phyloP scores from a whole-genome alignment of 73 alveolate genomes.

The Vitrella brassicaformis region DNA sequence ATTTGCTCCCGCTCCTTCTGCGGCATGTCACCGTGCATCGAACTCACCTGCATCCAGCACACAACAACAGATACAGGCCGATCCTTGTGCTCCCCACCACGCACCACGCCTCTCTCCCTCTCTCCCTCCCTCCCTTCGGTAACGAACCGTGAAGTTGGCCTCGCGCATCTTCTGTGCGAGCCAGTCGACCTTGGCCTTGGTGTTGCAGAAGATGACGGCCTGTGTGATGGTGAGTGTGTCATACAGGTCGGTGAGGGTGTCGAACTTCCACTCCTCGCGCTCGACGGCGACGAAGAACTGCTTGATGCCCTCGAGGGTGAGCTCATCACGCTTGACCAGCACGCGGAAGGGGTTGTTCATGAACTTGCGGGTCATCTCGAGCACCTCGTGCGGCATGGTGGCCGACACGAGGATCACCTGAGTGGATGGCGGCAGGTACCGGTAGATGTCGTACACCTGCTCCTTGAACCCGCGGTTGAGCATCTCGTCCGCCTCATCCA shows the following conservation, averaged over 20 bases:
- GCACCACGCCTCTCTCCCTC: neutral
- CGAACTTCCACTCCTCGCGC: constrained; percentile 75
- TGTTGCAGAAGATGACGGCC: constrained; percentile 88
- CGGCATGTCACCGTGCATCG: constrained; percentile 91
- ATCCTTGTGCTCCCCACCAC: neutral
- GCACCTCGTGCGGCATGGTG: constrained; percentile 88
- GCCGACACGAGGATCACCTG: constrained; percentile 93
- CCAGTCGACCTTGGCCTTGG: constrained; percentile 87
- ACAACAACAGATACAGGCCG: neutral
- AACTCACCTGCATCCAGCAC: constrained; percentile 7
- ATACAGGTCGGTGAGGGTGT: constrained; percentile 87
- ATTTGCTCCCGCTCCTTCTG: constrained; percentile 86
- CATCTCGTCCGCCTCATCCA: constrained; percentile 99
- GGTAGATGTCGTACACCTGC: constrained; percentile 88
- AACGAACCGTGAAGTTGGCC: constrained; percentile 73
- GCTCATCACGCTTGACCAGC: constrained; percentile 92
- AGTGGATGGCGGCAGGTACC: constrained; percentile 84
- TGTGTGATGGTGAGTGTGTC: constrained; percentile 85
- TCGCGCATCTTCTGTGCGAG: constrained; percentile 87
- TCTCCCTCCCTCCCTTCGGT: neutral
- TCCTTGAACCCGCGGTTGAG: constrained; percentile 85
- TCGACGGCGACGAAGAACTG: constrained; percentile 51
- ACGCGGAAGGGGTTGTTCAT: constrained; percentile 91
- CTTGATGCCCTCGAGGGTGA: constrained; percentile 93
- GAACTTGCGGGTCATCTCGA: constrained; percentile 78